Base-by-base conservation (phyloP, 257 asterid species). In the Lycium ferocissimum region DNA sequence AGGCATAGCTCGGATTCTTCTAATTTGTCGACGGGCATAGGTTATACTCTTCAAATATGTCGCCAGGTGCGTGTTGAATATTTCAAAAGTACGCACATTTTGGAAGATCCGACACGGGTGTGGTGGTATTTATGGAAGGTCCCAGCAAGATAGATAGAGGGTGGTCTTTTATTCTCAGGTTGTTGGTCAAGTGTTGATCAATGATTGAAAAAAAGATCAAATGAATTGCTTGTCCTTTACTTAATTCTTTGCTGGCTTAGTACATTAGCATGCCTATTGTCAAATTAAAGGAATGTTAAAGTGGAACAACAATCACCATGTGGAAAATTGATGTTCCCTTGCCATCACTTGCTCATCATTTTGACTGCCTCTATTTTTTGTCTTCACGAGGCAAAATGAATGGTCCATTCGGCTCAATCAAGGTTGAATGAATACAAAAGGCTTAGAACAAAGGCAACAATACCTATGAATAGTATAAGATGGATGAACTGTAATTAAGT, bases 291-390 rank as follows among this genome's bases (percentile, higher is more conserved):
- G 62, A 78, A 69, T 38, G 35, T 65, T 79, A 66, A 85, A 53
- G 45, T 79, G 49, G 2, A 81, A 4, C 76, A 45, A 76, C 70
- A 53, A 85, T 63, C 18, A 65, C 43, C 18, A 75, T 22, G 22
- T 51, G 66, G 59, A 20, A 83, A 38, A 79, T 37, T 66, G 62
- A 40, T 85, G 87, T 80, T 83, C 72, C 84, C 67, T 54, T 79
- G 87, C 38, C 72, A 79, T 78, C 85, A 80, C 53, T 69, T 81
- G 84, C 82, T 67, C 87, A 85, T 85, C 84, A 85, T 43, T 38
- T 70, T 69, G 47, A 40, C 76, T 57, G 76, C 69, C 87, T 80
- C 37, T 61, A 70, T 85, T 81, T 85, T 82, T 57, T 69, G 85
- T 80, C 87, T 26, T 70, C n/a, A 20, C 14, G 4, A 76, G 26